These are phyloP conservation scores for Alnus rubra DNA, from an alignment of 306 rosid genomes.

Conservation along the genomic window DNA sequence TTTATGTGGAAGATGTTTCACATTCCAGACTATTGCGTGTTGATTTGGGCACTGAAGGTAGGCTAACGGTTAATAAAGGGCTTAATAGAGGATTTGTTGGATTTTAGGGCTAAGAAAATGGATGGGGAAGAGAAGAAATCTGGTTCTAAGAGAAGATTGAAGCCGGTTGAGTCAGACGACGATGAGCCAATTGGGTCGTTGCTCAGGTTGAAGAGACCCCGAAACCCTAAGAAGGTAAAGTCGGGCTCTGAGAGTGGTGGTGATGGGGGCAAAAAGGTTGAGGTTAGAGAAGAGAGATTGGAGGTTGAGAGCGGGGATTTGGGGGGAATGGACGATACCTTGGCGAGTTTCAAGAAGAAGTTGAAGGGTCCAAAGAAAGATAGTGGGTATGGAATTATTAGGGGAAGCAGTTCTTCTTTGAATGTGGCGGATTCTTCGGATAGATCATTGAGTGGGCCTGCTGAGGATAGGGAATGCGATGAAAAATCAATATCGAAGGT, in stretches of 20 bases:
- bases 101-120: conserved; percentile 57
- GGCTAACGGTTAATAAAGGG: conserved; percentile 41
- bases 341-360: conserved; percentile 91
- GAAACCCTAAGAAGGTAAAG: conserved; percentile 57
- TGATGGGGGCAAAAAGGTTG: conserved; percentile 45
- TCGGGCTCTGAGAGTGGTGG: conserved; percentile 34
- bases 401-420: conserved; percentile 42
- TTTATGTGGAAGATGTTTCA: conserved; percentile 40
- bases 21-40: conserved; percentile 29
- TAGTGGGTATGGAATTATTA: conserved; percentile 47
- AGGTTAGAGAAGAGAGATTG: conserved; percentile 24
- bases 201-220: conserved; percentile 60
- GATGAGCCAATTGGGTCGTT: conserved; percentile 83
- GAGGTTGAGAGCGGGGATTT: conserved; percentile 47
- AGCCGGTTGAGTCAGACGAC: conserved; percentile 60
- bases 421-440: conserved; percentile 38
- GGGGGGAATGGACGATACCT: conserved; percentile 84
- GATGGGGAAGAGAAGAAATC: conserved; percentile 62
- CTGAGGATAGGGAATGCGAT: conserved; percentile 31
- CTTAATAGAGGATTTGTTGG: conserved; percentile 20
- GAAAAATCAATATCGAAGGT: conserved; percentile 19
- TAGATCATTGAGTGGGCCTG: conserved; percentile 29
- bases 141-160: conserved; percentile 60
- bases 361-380: conserved; percentile 88
- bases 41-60: conserved; percentile 48